Base-by-base conservation (phyloP, 805 yeast species). In the Lachancea meyersii region DNA sequence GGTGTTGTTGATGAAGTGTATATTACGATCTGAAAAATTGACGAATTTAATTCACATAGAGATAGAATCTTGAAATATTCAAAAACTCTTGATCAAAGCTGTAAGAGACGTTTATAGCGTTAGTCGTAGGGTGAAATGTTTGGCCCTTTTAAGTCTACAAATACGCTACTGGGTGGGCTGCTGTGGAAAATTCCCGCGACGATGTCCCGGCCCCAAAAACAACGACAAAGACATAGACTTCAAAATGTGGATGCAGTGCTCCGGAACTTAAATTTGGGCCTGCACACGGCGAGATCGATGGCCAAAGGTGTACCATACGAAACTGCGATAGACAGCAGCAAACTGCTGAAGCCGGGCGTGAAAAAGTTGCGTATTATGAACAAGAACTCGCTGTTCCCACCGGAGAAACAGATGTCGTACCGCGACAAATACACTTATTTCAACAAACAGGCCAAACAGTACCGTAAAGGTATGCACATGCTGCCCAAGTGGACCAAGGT, bases 401-500 rank as follows among this genome's bases (percentile, higher is more conserved):
- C 78, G 55, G 96, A 88, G 57, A 51, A 63, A 26, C 87, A 88
- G 47, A 89, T 91, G 97, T 57, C 65, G 1, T 72, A 95, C 6
- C 71, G 65, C 49, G 95, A 93, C 67, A 91, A 91, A 65, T 93
- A 93, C 67, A 80, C 95, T 35, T 82, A 87, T 1, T 91, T 85
- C 68, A 80, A 78, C 65, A 82, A 76, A 63, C 79, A 79, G 54
- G 75, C 80, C 11, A 78, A 73, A 55, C 81, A 80, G 17, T 93
- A 91, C 67, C 79, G 97, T 69, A 91, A 88, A 68, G 80, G 89
- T 50, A 79, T 86, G 20, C 97, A 91, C 58, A 68, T 79, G 63
- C 84, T 82, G 33, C 96, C 96, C 17, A 86, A 88, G 60, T 88
- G 96, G 95, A 88, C 97, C 42, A 87, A 82, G 68, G 61, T 78